phyloP scores from a whole-genome alignment of 2,329 filamentous ascomycete genomes.

The Aspergillus viridinutans region DNA sequence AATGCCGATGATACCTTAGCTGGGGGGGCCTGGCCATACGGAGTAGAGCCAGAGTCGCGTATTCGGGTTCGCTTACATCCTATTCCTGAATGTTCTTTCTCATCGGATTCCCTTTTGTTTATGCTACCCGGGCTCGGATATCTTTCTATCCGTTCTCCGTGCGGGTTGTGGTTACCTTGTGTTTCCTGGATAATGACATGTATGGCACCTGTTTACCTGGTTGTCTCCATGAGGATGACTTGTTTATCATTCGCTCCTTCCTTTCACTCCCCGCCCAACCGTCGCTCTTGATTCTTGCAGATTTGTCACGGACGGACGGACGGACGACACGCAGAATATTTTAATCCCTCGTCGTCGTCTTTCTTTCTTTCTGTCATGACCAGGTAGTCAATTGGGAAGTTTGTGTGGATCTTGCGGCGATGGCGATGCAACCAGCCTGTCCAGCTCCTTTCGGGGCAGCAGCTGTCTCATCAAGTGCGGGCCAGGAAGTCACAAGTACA shows the following conservation, averaged over 20 bases:
- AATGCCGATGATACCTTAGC: neutral
- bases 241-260: neutral
- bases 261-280: neutral
- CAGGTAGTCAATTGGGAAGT: neutral
- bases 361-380: neutral
- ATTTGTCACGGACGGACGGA: neutral
- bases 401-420: neutral
- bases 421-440: slow-evolving; percentile 12
- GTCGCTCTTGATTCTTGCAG: neutral
- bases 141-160: neutral
- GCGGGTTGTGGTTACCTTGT: neutral
- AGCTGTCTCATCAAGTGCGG: slow-evolving; percentile 7
- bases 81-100: neutral
- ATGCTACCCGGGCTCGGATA: neutral
- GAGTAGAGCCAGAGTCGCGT: neutral
- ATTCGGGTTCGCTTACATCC: neutral
- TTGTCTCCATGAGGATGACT: neutral
- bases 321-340: neutral
- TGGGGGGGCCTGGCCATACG: neutral
- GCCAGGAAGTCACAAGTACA: slow-evolving; percentile 4
- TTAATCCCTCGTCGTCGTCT: neutral
- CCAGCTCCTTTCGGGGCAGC: slow-evolving; percentile 16
- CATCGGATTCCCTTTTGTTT: neutral
- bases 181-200: neutral
- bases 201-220: neutral